phyloP scores from a whole-genome alignment of 441 rosid species.

The Gossypium schwendimanii region DNA sequence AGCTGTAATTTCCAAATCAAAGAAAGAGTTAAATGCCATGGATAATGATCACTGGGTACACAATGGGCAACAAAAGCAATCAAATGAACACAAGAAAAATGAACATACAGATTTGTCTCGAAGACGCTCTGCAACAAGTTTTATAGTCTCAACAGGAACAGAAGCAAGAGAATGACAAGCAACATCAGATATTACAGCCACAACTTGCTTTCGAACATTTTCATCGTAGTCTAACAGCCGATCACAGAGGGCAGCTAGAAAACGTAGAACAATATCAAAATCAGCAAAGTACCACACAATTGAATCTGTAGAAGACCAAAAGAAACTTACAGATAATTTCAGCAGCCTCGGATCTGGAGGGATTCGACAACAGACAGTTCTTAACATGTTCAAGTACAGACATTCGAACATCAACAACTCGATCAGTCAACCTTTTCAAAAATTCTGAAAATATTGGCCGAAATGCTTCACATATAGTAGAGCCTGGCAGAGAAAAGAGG shows the following conservation, averaged over 20 bases:
- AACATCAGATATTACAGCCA: constrained; percentile 84
- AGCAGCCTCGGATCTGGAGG: constrained; percentile 71
- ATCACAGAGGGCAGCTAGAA: constrained; percentile 88
- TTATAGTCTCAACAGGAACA: constrained; percentile 68
- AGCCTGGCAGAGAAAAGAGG: constrained; percentile 74
- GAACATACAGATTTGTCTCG: constrained; percentile 91
- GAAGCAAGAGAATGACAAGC: constrained; percentile 61
- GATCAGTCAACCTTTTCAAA: constrained; percentile 92
- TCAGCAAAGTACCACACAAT: constrained; percentile 18
- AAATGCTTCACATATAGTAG: constrained; percentile 55
- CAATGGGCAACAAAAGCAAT: constrained; percentile 9
- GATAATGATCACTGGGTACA: constrained; percentile 14
- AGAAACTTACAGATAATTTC: constrained; percentile 67
- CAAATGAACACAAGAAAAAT: constrained; percentile 15
- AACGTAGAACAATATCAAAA: constrained; percentile 22
- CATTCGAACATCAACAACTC: constrained; percentile 83
- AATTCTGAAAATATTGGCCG: constrained; percentile 86
- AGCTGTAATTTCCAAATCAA: constrained; percentile 40
- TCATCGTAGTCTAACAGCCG: constrained; percentile 97
- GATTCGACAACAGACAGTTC: constrained; percentile 72
- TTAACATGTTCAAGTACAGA: constrained; percentile 85
- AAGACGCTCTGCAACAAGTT: constrained; percentile 82
- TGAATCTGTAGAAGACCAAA: constrained; percentile 18
- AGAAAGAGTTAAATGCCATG: constrained; percentile 2
- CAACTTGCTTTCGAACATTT: constrained; percentile 91